A percentile compares a stretch with the other conserved stretches of the same genome.
phyloP scores from a whole-genome alignment of 2,329 filamentous ascomycete species.

The Akanthomyces dipterigenus region DNA sequence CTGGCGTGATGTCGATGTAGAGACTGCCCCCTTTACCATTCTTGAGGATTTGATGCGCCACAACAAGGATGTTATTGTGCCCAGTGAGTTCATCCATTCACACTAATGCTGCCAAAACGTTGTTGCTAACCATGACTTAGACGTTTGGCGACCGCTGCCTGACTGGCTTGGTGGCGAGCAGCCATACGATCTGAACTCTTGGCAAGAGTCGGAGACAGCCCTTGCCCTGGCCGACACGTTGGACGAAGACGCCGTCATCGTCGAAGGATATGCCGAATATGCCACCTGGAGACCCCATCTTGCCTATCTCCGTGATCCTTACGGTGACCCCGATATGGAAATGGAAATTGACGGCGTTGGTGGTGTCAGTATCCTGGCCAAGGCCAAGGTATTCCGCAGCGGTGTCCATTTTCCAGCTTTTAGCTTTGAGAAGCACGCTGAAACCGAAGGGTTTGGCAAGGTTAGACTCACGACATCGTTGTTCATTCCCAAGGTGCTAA shows the following conservation, averaged over 20 bases:
- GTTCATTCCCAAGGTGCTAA: slow-evolving; percentile 9
- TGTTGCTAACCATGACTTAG: slow-evolving; percentile 37
- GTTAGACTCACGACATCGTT: slow-evolving; percentile 38
- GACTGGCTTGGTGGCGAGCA: slow-evolving; percentile 99
- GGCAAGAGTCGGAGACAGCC: slow-evolving; percentile 98
- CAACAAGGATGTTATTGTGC: slow-evolving; percentile 97
- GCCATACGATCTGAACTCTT: slow-evolving; percentile 96
- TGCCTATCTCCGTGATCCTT: slow-evolving; percentile 92
- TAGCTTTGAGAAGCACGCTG: slow-evolving; percentile 96
- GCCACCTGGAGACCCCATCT: slow-evolving; percentile 97
- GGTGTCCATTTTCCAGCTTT: slow-evolving; percentile 98
- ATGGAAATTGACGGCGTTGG: slow-evolving; percentile 99
- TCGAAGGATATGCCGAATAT: slow-evolving; percentile 97
- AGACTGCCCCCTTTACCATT: slow-evolving; percentile 94
- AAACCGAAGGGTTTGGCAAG: slow-evolving; percentile 98
- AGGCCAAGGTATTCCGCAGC: slow-evolving; percentile 88
- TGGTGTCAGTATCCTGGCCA: slow-evolving; percentile 93
- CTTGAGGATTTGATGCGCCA: slow-evolving; percentile 97
- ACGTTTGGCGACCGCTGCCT: slow-evolving; percentile 97
- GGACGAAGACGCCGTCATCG: slow-evolving; percentile 96
- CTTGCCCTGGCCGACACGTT: slow-evolving; percentile 87
- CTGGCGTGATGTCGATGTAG: slow-evolving; percentile 97
- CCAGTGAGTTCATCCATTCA: slow-evolving; percentile 60
- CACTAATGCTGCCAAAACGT: not conserved
- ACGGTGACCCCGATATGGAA: slow-evolving; percentile 97